phyloP scores from a whole-genome alignment of 768 basidiomycete genomes.

The Candolleomyces efflorescens region DNA sequence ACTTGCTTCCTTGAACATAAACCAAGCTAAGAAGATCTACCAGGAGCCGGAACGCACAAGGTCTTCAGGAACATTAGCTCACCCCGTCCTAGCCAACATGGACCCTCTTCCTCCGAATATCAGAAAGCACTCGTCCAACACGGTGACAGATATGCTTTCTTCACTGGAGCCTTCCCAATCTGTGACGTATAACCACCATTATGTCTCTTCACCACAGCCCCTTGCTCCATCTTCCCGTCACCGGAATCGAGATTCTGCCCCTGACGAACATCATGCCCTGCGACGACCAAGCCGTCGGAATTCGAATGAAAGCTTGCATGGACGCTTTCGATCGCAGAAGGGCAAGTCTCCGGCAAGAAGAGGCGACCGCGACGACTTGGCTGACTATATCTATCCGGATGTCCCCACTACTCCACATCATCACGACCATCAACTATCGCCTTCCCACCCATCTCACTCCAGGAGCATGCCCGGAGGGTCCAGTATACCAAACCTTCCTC shows the following conservation, averaged over 20 bases:
- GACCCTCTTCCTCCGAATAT: conserved; percentile 9
- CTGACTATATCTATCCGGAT: conserved; percentile 4
- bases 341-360: conserved; percentile 13
- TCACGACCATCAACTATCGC: background rate
- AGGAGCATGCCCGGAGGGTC: conserved; percentile 3
- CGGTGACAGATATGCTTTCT: conserved; percentile 16
- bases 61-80: background rate
- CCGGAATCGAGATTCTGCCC: conserved; percentile 16
- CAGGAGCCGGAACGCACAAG: conserved; percentile 18
- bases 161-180: conserved; percentile 22
- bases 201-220: conserved; percentile 25
- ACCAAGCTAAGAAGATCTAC: conserved; percentile 21
- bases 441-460: conserved; percentile 13
- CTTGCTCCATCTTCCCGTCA: conserved; percentile 21
- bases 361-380: background rate
- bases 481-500: conserved; percentile 16
- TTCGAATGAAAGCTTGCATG: conserved; percentile 18
- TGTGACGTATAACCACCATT: background rate
- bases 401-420: background rate
- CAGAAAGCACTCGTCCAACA: conserved; percentile 5
- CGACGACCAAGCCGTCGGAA: conserved; percentile 15
- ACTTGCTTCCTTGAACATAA: conserved; percentile 31
- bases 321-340: conserved; percentile 15
- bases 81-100: conserved; percentile 12
- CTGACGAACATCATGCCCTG: conserved; percentile 9